Conservation (phyloP, 176 grass and related monocot genomes). For the Phragmites australis region DNA sequence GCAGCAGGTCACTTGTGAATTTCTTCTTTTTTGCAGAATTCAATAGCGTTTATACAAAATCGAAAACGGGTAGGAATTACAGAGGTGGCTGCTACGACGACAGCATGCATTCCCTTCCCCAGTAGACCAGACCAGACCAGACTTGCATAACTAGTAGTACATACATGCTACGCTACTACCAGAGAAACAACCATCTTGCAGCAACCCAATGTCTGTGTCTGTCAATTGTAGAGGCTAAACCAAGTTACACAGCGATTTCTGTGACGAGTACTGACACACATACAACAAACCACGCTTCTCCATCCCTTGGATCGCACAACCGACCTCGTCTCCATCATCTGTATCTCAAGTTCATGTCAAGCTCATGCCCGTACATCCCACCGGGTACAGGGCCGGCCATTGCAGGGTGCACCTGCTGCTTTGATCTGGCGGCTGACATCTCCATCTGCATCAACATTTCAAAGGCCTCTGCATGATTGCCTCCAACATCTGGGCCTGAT, state of each 20-base stretch:
- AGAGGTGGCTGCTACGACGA: constrained; percentile 31
- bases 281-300: constrained; percentile 31
- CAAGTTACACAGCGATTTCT: constrained; percentile 29
- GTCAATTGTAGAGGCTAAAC: constrained; percentile 29
- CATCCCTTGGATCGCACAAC: neutral
- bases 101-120: neutral
- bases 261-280: neutral
- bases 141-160: constrained; percentile 19
- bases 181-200: neutral
- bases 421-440: constrained; percentile 71
- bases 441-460: constrained; percentile 88
- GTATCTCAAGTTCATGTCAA: constrained; percentile 70
- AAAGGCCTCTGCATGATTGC: constrained; percentile 60
- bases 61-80: constrained; percentile 28
- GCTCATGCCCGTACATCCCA: constrained; percentile 55
- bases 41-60: constrained; percentile 51
- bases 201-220: neutral
- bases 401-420: constrained; percentile 65
- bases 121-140: constrained; percentile 10
- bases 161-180: constrained; percentile 31
- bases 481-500: constrained; percentile 40
- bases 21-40: no score
- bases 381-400: constrained; percentile 56
- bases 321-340: constrained; percentile 39
- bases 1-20: no score